Evolutionary conservation across 2,329 filamentous ascomycete species (phyloP).

Genomic region (Mycosphaerella arachidis): DNA sequence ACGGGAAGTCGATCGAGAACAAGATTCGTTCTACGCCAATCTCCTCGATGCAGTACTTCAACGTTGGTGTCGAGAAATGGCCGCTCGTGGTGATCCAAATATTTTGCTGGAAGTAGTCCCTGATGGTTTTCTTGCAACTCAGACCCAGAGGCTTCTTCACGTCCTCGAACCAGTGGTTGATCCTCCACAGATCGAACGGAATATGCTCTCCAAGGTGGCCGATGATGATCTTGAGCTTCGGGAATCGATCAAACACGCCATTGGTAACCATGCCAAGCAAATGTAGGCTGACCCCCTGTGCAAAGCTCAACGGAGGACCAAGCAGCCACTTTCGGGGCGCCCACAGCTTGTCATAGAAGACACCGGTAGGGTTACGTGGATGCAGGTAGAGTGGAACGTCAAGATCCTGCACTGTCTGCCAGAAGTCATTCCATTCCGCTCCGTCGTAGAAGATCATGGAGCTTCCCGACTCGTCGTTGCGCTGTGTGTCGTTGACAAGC

Average conservation of each 20-base stretch:
- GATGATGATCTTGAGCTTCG: conserved; percentile 45
- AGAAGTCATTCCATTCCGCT: conserved; percentile 59
- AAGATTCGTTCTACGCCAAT: conserved; percentile 37
- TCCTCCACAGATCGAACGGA: conserved; percentile 49
- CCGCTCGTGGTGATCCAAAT: conserved; percentile 56
- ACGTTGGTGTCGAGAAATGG: conserved; percentile 51
- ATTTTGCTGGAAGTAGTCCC: conserved; percentile 53
- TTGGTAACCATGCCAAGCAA: conserved; percentile 50
- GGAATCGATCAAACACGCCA: conserved; percentile 48
- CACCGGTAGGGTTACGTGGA: conserved; percentile 46
- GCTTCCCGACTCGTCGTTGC: conserved; percentile 54
- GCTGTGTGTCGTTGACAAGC: conserved; percentile 43
- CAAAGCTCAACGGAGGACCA: conserved; percentile 56
- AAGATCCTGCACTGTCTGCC: conserved; percentile 54
- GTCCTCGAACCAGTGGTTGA: conserved; percentile 51
- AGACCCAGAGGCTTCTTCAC: conserved; percentile 50
- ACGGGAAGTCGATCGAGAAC: conserved; percentile 31
- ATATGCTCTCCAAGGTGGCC: conserved; percentile 48
- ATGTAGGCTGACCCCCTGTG: conserved; percentile 57
- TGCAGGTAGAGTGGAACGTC: conserved; percentile 64
- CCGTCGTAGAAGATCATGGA: conserved; percentile 62
- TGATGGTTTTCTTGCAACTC: conserved; percentile 45
- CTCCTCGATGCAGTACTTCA: conserved; percentile 48
- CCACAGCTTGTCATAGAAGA: conserved; percentile 55
- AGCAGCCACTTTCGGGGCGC: conserved; percentile 56